Evolutionary conservation across 2,329 filamentous ascomycete species (phyloP), one percentile per base, ranked within the genome.

Genomic region (Xylariaceae sp.): DNA sequence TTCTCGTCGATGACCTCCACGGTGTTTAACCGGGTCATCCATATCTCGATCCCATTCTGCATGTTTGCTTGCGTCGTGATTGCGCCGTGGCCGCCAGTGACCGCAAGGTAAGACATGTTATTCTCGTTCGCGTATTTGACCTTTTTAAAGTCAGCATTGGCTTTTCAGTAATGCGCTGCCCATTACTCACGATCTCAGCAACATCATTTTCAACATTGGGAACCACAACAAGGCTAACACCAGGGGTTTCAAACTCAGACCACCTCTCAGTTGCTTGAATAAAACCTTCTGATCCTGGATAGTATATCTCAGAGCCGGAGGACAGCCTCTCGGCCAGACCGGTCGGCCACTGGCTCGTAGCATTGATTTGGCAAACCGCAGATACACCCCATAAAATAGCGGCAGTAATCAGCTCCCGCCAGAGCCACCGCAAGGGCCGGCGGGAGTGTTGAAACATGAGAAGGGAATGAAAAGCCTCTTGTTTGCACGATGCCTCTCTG

Each of bases 171-270:
- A 32, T 11, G 6, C 6, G 20, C 6, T 18, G 16, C 6, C 18
- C 11, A 11, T 20, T 1, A 5, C 15, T 47, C 30, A 50, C 79
- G 3, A 73, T 80, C 56, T 76, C 70, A 0, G 70, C 72, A 16
- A 83, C 78, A 54, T 83, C 80, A 6, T 75, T 61, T 60, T 80
- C 79, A 0, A 70, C 75, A 2, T 69, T 72, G 1, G 78, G 76
- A 11, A 79, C 72, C 0, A 82, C 74, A 2, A 80, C 76, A 2
- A 80, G 62, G 41, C 74, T 77, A 8, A 77, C 68, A 1, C 59
- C 70, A 3, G 80, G 80, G 1, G 68, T 62, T 7, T 72, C 66
- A 16, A 79, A 58, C 11, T 65, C 67, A 1, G 79, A 81, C 78
- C 79, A 81, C 1, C 79, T 72, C 2, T 64, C 67, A 0, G 75